phyloP scores from a whole-genome alignment of 1,139 yeast genomes.

The Sugiyamaella paludigena region DNA sequence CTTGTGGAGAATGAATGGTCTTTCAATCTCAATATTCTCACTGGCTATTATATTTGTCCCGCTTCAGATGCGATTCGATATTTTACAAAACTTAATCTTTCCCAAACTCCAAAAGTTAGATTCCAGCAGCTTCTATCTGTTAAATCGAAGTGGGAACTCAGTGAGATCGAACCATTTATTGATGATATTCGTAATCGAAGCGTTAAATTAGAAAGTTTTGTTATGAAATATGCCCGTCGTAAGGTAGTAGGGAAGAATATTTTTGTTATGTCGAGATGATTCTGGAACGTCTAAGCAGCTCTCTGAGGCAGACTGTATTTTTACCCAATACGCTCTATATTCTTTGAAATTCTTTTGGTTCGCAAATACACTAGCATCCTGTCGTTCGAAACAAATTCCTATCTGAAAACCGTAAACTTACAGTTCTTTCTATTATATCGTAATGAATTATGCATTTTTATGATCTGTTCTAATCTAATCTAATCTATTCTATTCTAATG shows the following conservation, averaged over 20 bases:
- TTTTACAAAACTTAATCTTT: slow-evolving; percentile 49
- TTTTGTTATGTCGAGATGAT: slow-evolving; percentile 29
- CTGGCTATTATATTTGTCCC: slow-evolving; percentile 57
- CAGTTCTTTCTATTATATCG: too few species aligned
- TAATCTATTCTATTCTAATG: not conserved
- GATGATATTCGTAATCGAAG: slow-evolving; percentile 49
- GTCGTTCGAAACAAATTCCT: too few species aligned
- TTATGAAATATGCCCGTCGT: slow-evolving; percentile 74
- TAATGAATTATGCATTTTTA: too few species aligned
- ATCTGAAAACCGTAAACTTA: too few species aligned
- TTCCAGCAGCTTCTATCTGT: slow-evolving; percentile 60
- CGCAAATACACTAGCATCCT: too few species aligned
- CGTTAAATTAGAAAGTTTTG: slow-evolving; percentile 63
- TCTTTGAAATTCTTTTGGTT: too few species aligned
- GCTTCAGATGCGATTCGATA: slow-evolving; percentile 48
- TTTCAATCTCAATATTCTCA: slow-evolving; percentile 50
- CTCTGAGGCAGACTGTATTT: too few species aligned
- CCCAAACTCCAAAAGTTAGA: slow-evolving; percentile 53
- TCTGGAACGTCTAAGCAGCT: too few species aligned
- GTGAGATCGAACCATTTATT: slow-evolving; percentile 71
- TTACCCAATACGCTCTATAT: too few species aligned
- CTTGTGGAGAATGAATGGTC: slow-evolving; percentile 41
- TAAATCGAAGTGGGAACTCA: slow-evolving; percentile 65
- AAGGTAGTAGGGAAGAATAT: slow-evolving; percentile 53
- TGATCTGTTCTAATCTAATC: too few species aligned